Conservation (phyloP, 192 early-diverging fungal species). For the Coemansia sp. region DNA sequence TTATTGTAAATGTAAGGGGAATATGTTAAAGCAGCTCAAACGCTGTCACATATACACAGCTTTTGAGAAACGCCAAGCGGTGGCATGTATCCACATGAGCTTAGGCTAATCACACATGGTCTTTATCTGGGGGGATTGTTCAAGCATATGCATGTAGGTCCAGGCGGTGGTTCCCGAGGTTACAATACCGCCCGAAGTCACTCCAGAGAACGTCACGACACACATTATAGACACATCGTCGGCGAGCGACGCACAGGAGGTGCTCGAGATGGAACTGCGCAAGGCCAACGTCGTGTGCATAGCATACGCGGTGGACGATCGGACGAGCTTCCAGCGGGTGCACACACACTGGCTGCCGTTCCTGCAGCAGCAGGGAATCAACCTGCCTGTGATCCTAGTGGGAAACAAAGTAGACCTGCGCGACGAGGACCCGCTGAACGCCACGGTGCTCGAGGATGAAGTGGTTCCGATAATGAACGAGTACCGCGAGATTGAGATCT, state of each 20-base stretch:
- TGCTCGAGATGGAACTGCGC: slow-evolving; percentile 88
- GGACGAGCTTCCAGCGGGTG: slow-evolving; percentile 80
- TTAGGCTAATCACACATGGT: too few species aligned
- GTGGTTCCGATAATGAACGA: slow-evolving; percentile 99
- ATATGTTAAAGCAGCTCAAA: too few species aligned
- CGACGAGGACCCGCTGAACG: slow-evolving; percentile 76
- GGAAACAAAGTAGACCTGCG: slow-evolving; percentile 52
- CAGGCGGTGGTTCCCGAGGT: slow-evolving; percentile 99
- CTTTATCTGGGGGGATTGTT: too few species aligned
- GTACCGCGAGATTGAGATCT: slow-evolving; percentile 99
- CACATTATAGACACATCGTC: slow-evolving; percentile 95
- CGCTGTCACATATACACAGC: too few species aligned
- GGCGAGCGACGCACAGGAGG: slow-evolving; percentile 82
- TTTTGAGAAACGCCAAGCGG: too few species aligned
- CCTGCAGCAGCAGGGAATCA: slow-evolving; percentile 87
- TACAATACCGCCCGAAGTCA: slow-evolving; percentile 99
- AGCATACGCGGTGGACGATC: slow-evolving; percentile 89
- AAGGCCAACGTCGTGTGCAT: slow-evolving; percentile 99
- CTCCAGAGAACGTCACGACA: slow-evolving; percentile 93
- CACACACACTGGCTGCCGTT: slow-evolving; percentile 91
- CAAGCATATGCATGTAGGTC: slow-evolving; percentile 16
- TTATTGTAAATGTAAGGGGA: slow-evolving; percentile 88
- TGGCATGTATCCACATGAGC: too few species aligned
- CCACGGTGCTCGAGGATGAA: slow-evolving; percentile 86
- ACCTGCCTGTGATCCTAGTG: slow-evolving; percentile 86